Percentiles rank a stretch among this genome's conserved stretches.
Conservation (phyloP, 148 eudicot species). For the Rhododendron ovatum region DNA sequence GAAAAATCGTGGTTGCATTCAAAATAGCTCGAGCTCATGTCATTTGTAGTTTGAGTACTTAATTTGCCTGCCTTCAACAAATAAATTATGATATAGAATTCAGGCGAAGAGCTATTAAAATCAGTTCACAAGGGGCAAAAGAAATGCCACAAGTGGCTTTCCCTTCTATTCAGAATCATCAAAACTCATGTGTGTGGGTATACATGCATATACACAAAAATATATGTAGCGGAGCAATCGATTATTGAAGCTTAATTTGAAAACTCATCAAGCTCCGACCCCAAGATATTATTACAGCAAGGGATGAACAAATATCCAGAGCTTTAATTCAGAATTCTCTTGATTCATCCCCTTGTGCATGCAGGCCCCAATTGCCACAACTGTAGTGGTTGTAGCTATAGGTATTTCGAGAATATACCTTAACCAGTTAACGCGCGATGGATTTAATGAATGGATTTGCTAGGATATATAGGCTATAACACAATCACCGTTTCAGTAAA, state of each 20-base stretch:
- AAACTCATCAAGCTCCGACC: not conserved
- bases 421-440: not conserved
- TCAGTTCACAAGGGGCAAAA: not conserved
- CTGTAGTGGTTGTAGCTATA: not conserved
- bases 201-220: not conserved
- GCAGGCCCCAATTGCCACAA: not conserved
- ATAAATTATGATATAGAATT: not conserved
- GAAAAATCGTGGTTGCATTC: not conserved
- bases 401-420: not conserved
- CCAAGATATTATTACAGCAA: not conserved
- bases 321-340: not conserved
- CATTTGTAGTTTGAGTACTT: not conserved
- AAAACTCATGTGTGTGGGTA: not conserved
- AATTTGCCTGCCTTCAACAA: not conserved
- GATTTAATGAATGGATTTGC: not conserved
- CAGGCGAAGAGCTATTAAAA: not conserved
- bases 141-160: not conserved
- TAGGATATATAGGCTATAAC: not conserved
- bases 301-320: not conserved
- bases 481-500: too few relatives aligned
- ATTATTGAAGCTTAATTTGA: too few relatives aligned
- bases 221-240: too few relatives aligned
- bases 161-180: not conserved
- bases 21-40: not conserved
- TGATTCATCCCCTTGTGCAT: too few relatives aligned